These are phyloP conservation scores for Phylloporus rhodoxanthus DNA, from an alignment of 768 basidiomycete genomes.

Conservation along the genomic window DNA sequence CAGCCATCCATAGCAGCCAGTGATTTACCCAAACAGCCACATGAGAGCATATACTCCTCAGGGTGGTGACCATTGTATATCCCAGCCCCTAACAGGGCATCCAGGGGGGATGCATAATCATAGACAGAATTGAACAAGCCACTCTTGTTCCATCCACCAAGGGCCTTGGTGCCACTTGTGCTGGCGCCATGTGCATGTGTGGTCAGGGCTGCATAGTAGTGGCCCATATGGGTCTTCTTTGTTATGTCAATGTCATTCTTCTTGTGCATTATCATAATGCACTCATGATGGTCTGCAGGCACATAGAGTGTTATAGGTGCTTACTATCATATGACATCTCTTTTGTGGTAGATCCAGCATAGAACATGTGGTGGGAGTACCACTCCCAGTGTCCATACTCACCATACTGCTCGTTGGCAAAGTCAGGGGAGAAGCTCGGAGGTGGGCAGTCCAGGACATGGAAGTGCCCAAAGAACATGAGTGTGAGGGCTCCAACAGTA, in stretches of 20 bases:
- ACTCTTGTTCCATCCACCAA: conserved; percentile 29
- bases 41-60: conserved; percentile 23
- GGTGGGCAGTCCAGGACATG: conserved; percentile 24
- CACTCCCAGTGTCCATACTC: too few relatives aligned
- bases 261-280: conserved; percentile 22
- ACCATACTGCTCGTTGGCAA: too few relatives aligned
- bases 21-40: conserved; percentile 1
- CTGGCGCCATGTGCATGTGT: conserved; percentile 28
- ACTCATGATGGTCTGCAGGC: conserved; percentile 28
- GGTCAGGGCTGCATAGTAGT: conserved; percentile 25
- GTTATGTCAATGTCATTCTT: too few relatives aligned
- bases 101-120: conserved; percentile 28
- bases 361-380: too few relatives aligned
- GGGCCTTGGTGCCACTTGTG: conserved; percentile 17
- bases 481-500: conserved; percentile 22
- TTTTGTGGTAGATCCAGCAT: too few relatives aligned
- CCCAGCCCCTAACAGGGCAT: conserved; percentile 29
- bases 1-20: too few relatives aligned
- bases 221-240: conserved; percentile 30
- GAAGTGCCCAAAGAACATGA: conserved; percentile 28
- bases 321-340: conserved; percentile 31
- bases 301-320: too few relatives aligned
- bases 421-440: too few relatives aligned
- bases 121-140: conserved; percentile 27
- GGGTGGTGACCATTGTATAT: conserved; percentile 26